Evolutionary conservation across 1,284 basidiomycete genomes (phyloP), one percentile per base, ranked within the genome.

Genomic region (Cutaneotrichosporon spelunceum): DNA sequence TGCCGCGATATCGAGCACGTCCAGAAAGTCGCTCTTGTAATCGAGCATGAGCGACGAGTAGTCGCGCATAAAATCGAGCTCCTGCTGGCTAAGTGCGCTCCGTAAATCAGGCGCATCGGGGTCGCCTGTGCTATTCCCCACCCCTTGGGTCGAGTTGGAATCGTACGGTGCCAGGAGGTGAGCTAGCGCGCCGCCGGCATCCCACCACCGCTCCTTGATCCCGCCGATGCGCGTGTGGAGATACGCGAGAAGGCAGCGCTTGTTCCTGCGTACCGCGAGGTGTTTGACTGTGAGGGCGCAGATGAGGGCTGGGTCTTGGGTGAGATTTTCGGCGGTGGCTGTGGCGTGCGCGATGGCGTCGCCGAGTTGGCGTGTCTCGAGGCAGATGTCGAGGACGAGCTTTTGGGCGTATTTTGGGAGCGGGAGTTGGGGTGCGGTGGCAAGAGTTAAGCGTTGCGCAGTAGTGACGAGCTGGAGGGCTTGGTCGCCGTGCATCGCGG

Each of bases 321-420:
- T 73, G 47, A 76, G 68, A 42, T 70, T 68, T 50, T 74, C 59
- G 65, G 72, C 71, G 64, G 55, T 53, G 59, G 74, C 70, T 27
- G 78, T 72, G 9, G 78, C 72, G 11, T 68, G 55, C 24, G 68
- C 71, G 61, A 83, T 79, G 36, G 79, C 77, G 3, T 76, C 68
- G 33, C 80, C 90, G 67, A 96, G 87, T 71, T 91, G 89, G 70
- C 93, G 90, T 63, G 93, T 92, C 77, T 98, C 95, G 67, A 94
- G 87, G 67, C 92, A 84, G 75, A 97, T 84, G 45, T 86, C 83
- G 56, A 93, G 88, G 39, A 98, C 89, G 67, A 92, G 86, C 55
- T 86, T 83, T 73, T 93, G 90, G 77, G 94, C 93, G 84, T 98
- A 98, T 69, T 95, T 95, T 63, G 91, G 84, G 23, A 98, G 83